Percentiles rank a stretch among this genome's conserved stretches.
These are phyloP conservation scores for Ceratobasidium sp. DNA, from an alignment of 1,284 basidiomycete species.

Conservation along the genomic window DNA sequence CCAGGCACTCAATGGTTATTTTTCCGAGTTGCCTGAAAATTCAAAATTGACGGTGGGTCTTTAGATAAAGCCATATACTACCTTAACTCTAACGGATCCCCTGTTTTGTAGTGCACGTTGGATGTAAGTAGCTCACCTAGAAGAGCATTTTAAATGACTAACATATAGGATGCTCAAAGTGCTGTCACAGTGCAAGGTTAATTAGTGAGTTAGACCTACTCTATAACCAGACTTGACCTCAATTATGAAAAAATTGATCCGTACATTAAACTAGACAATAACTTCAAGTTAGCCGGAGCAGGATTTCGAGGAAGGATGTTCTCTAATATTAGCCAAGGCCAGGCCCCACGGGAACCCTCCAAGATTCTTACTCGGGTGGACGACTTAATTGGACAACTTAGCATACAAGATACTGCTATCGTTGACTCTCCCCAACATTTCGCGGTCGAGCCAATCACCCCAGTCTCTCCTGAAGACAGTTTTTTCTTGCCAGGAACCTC, in stretches of 20 bases:
- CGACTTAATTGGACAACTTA: neutral
- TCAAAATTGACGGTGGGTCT: neutral
- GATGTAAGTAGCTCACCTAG: neutral
- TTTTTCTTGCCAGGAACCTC: too few species aligned
- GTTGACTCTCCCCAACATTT: neutral
- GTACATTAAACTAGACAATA: neutral
- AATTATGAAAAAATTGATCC: neutral
- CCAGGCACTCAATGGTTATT: neutral
- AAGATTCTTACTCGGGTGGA: neutral
- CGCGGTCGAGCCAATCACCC: neutral
- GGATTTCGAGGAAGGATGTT: slow-evolving; percentile 3
- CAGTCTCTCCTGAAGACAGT: neutral
- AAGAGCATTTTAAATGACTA: neutral
- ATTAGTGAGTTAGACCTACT: neutral
- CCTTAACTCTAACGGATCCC: neutral
- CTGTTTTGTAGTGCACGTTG: neutral
- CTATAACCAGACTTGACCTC: too few species aligned
- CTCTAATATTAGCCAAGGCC: neutral
- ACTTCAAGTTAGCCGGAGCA: neutral
- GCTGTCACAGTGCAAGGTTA: slow-evolving; percentile 20
- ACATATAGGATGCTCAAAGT: neutral
- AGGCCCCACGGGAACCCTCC: neutral
- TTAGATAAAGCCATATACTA: neutral
- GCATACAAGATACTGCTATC: neutral
- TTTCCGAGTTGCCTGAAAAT: neutral